A percentile compares a stretch with the other conserved stretches of the same genome.
phyloP scores from a whole-genome alignment of 1,284 basidiomycete species.

The Gomphus bonarii region DNA sequence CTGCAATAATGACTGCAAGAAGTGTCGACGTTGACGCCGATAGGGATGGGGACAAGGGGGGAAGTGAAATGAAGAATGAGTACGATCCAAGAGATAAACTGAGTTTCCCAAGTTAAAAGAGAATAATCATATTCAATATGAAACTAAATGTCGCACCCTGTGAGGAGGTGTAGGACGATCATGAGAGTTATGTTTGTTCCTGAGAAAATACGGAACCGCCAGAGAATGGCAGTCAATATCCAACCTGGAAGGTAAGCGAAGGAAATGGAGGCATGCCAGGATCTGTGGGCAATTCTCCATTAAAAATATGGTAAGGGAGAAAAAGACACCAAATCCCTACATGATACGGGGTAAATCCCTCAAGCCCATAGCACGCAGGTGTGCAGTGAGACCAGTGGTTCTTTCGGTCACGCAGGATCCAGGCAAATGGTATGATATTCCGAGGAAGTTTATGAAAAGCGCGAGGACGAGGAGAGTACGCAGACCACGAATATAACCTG shows the following conservation, averaged over 20 bases:
- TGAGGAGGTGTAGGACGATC: conserved; percentile 53
- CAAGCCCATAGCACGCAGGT: conserved; percentile 69
- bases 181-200: conserved; percentile 50
- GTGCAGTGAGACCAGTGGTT: conserved; percentile 47
- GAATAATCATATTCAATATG: conserved; percentile 38
- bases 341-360: conserved; percentile 53
- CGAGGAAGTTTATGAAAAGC: conserved; percentile 55
- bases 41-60: conserved; percentile 66
- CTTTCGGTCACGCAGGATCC: conserved; percentile 56
- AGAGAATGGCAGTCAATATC: conserved; percentile 51
- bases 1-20: conserved; percentile 52
- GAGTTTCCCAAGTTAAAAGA: conserved; percentile 21
- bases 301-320: neutral
- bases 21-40: conserved; percentile 62
- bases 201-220: conserved; percentile 56
- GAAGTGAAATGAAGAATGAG: conserved; percentile 58
- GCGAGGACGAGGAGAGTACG: conserved; percentile 54
- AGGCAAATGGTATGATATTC: conserved; percentile 63
- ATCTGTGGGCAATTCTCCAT: conserved; percentile 27
- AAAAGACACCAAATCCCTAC: conserved; percentile 23
- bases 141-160: conserved; percentile 32
- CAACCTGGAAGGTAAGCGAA: conserved; percentile 54
- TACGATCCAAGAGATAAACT: conserved; percentile 53
- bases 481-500: conserved; percentile 53
- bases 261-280: conserved; percentile 54